phyloP scores from a whole-genome alignment of 164 flowering plant species.

The Piper longum region DNA sequence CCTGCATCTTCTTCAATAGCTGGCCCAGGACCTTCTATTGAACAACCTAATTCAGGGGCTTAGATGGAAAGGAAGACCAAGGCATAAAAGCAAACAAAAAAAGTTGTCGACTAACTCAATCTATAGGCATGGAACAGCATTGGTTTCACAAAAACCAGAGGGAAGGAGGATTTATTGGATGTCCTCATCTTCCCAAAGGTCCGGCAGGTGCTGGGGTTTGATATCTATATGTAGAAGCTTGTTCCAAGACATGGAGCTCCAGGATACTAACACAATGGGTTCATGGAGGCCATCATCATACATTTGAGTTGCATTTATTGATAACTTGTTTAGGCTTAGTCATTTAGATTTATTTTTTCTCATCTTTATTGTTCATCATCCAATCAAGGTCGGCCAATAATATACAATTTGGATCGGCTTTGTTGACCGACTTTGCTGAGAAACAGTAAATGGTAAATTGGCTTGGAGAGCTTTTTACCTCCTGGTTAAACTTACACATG shows the following conservation, averaged over 20 bases:
- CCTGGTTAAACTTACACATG: conserved; percentile 10
- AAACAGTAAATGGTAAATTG: conserved; percentile 7
- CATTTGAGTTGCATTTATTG: conserved; percentile 15
- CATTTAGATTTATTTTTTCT: background rate
- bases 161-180: conserved; percentile 5
- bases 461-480: conserved; percentile 31
- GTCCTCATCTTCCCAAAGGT: conserved; percentile 2
- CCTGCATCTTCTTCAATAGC: conserved; percentile 19
- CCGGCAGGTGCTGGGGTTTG: background rate
- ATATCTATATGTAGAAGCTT: background rate
- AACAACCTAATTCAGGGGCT: conserved; percentile 26
- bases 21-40: conserved; percentile 16
- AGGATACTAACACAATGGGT: conserved; percentile 5
- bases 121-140: conserved; percentile 1
- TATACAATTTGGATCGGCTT: background rate
- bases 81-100: conserved; percentile 1
- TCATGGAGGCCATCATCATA: conserved; percentile 14
- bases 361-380: background rate
- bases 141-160: background rate
- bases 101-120: conserved; percentile 12
- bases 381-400: background rate
- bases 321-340: background rate
- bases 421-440: background rate
- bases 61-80: conserved; percentile 4
- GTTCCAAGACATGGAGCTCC: conserved; percentile 7